Evolutionary conservation across 345 rosid genomes (phyloP).

Genomic region (Camelina hispida): DNA sequence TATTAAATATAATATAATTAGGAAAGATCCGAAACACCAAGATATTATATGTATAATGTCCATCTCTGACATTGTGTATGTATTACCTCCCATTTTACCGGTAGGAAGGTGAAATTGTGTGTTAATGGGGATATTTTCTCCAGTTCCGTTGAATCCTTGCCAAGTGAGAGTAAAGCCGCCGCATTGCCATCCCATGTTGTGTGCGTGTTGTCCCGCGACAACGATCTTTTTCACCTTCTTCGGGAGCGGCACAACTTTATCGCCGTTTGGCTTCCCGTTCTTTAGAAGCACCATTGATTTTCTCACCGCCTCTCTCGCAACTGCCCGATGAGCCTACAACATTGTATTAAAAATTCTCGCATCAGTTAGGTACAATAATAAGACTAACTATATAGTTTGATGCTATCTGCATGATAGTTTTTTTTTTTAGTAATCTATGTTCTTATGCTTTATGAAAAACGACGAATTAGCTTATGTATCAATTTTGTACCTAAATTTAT

Average conservation of each 20-base stretch:
- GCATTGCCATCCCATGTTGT: slow-evolving; percentile 76
- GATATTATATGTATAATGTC: neutral
- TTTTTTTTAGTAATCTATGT: neutral
- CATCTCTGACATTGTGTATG: neutral
- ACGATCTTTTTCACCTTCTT: slow-evolving; percentile 61
- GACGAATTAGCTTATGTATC: neutral
- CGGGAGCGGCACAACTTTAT: slow-evolving; percentile 64
- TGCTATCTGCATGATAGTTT: neutral
- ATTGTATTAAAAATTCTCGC: slow-evolving; percentile 9
- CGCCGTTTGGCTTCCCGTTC: slow-evolving; percentile 55
- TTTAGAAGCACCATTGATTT: slow-evolving; percentile 77
- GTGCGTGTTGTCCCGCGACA: slow-evolving; percentile 69
- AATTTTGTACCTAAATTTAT: neutral
- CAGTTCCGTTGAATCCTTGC: slow-evolving; percentile 65
- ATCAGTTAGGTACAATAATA: neutral
- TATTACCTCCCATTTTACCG: slow-evolving; percentile 40
- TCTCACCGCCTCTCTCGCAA: slow-evolving; percentile 80
- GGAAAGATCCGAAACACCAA: neutral
- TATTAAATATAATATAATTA: neutral
- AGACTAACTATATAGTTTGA: neutral
- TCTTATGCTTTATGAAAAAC: neutral
- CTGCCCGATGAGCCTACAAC: slow-evolving; percentile 64
- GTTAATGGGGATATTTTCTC: slow-evolving; percentile 30
- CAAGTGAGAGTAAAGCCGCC: slow-evolving; percentile 77
- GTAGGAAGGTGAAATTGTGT: slow-evolving; percentile 6